Base-by-base conservation (phyloP, 2,329 filamentous ascomycete species). In the Alternaria metachromatica region DNA sequence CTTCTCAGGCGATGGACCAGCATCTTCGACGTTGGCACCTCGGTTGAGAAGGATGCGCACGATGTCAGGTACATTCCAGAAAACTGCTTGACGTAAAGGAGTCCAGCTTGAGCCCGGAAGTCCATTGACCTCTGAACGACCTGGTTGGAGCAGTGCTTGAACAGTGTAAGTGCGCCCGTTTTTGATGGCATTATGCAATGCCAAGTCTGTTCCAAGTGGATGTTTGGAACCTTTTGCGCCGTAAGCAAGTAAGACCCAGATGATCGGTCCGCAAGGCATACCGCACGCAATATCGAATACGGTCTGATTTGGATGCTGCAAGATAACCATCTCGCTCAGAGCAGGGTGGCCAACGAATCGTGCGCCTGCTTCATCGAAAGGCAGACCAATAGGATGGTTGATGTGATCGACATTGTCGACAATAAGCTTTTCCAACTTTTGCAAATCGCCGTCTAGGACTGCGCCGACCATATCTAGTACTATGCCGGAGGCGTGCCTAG, bases 121-220 rank as follows among this genome's bases (percentile, higher is more conserved):
- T 2, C 76, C 77, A 37, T 78, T 72, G 4, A 75, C 65, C n/a
- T 71, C 65, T 11, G 72, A 74, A 15, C 71, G 67, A 15, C 64
- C 68, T 1, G 70, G 63, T 12, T 70, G 44, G 5, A 77, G 58
- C 6, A 80, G 55, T 13, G 69, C 65, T 45, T 77, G 72, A 0
- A 79, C 75, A 11, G 72, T 78, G 43, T 73, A 72, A 2, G 64
- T 55, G 5, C 76, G 66, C 18, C 72, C 73, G 30, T 79, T 80
- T 48, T 74, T 78, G 48, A 79, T 79, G 5, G 77, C 78, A 59
- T 79, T 80, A 41, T 79, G 72, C 8, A 80, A 62, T 1, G 78
- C 72, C 11, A 78, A 60, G 41, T 79, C 76, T 6, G 69, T 77
- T 1, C 77, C 77, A 6, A 75, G 65, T 3, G 77, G 77, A 50